A percentile compares a stretch with the other conserved stretches of the same genome.
phyloP scores from a whole-genome alignment of 352 stramenopile genomes.

The Phytophthora constricta region DNA sequence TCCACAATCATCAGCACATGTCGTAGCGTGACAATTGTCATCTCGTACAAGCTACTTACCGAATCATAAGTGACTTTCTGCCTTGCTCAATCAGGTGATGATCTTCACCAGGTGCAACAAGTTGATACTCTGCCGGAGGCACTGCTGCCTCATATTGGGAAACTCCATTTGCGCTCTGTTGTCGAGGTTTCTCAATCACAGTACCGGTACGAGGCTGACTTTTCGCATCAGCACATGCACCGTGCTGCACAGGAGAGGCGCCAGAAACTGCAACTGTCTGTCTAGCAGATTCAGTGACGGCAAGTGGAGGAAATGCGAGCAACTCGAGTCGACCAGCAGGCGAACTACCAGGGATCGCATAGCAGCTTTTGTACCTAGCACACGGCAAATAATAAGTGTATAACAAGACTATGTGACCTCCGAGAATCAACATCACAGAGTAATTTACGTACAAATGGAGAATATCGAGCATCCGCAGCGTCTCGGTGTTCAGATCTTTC shows the following conservation, averaged over 20 bases:
- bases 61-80: conserved; percentile 68
- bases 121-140: conserved; percentile 63
- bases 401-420: too few species aligned
- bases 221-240: conserved; percentile 2
- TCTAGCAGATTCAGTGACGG: background rate
- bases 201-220: background rate
- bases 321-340: conserved; percentile 21
- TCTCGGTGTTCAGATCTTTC: conserved; percentile 66
- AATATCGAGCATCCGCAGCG: conserved; percentile 64
- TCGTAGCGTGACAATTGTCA: background rate
- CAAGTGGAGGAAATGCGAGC: conserved; percentile 29
- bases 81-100: conserved; percentile 55
- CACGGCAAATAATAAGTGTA: too few species aligned
- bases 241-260: conserved; percentile 1
- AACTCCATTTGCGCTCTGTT: conserved; percentile 14
- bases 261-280: background rate
- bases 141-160: conserved; percentile 18
- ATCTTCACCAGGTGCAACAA: conserved; percentile 51
- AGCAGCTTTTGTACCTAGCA: conserved; percentile 29
- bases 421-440: too few species aligned
- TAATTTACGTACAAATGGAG: conserved; percentile 53
- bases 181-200: conserved; percentile 36
- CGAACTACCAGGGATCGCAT: conserved; percentile 10
- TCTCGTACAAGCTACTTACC: conserved; percentile 35
- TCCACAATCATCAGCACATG: conserved; percentile 1